Conservation (phyloP, 495 filamentous ascomycete genomes). For the Aspergillus ellipticus region DNA sequence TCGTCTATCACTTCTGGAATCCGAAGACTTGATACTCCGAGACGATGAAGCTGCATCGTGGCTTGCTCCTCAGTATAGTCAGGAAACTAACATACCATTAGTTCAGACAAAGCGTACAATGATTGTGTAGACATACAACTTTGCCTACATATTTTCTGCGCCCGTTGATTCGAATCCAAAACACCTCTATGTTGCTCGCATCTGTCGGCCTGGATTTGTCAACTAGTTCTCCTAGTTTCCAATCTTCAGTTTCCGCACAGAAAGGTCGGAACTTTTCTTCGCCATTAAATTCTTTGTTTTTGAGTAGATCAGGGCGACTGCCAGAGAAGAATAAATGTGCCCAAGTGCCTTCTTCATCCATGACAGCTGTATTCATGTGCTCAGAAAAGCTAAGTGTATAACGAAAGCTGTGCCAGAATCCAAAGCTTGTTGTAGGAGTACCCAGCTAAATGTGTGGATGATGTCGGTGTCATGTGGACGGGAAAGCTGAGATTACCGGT, state of each 20-base stretch:
- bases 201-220: not conserved
- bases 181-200: not conserved
- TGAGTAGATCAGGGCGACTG: not conserved
- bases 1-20: not conserved
- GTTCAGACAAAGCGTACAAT: not conserved
- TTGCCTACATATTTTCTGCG: conserved; percentile 4
- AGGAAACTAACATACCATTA: not conserved
- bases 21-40: not conserved
- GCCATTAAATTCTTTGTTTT: not conserved
- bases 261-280: not conserved
- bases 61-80: not conserved
- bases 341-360: too few species aligned
- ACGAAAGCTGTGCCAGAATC: too few species aligned
- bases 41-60: not conserved
- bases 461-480: not conserved
- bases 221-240: not conserved
- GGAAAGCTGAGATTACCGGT: not conserved
- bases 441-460: not conserved
- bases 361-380: too few species aligned
- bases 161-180: conserved; percentile 5
- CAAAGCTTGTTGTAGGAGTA: too few species aligned
- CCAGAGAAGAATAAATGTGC: conserved; percentile 9
- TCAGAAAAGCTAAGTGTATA: too few species aligned
- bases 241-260: not conserved
- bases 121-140: not conserved